These are phyloP conservation scores for Sporormia fimetaria DNA, from an alignment of 495 filamentous ascomycete species.

Conservation along the genomic window DNA sequence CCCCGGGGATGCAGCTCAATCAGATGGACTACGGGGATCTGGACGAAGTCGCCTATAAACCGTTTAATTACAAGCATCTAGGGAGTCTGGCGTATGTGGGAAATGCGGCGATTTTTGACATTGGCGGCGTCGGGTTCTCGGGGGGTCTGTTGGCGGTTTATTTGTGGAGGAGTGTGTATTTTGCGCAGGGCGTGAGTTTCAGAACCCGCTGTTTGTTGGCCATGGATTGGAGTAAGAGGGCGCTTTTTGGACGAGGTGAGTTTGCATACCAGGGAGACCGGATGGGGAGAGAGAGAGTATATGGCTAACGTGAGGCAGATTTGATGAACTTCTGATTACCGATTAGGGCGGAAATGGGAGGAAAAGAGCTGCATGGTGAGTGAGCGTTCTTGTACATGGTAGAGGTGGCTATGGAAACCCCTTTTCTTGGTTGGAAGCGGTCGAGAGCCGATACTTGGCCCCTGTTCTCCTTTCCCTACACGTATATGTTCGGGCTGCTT, in stretches of 20 bases:
- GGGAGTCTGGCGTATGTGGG: constrained; percentile 93
- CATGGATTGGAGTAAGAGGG: constrained; percentile 97
- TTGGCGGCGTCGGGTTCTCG: constrained; percentile 61
- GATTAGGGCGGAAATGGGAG: no score
- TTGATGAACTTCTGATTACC: constrained; percentile 58
- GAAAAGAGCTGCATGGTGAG: no score
- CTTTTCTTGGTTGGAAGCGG: no score
- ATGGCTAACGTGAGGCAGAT: constrained; percentile 38
- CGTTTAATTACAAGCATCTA: constrained; percentile 88
- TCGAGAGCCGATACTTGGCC: no score
- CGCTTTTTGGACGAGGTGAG: constrained; percentile 88
- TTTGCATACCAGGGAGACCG: constrained; percentile 5
- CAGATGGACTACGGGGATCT: constrained; percentile 79
- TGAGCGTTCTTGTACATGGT: no score
- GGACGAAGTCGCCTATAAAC: constrained; percentile 86
- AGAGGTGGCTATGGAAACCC: no score
- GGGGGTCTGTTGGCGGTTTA: constrained; percentile 92
- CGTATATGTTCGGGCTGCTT: no score
- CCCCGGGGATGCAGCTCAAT: constrained; percentile 66
- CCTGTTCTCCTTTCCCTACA: no score
- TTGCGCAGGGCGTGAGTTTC: constrained; percentile 93
- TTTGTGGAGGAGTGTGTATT: constrained; percentile 93
- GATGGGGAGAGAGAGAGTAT: background rate
- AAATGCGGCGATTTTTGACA: constrained; percentile 90
- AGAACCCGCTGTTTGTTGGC: constrained; percentile 80